Conservation (phyloP, 2,329 filamentous ascomycete species). For the Phaeomoniella chlamydospora region DNA sequence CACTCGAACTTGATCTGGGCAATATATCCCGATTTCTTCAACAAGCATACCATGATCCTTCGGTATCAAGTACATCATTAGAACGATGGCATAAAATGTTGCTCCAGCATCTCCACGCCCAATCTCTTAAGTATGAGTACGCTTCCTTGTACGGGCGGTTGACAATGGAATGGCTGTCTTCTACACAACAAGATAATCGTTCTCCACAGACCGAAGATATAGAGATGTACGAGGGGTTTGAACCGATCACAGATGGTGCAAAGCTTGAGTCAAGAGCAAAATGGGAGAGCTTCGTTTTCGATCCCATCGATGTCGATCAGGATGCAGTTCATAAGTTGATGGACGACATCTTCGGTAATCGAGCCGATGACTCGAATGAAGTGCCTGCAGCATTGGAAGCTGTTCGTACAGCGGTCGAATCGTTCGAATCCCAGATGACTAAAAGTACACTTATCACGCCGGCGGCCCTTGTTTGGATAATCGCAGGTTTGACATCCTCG, state of each 20-base stretch:
- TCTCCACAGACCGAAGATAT: conserved; percentile 11
- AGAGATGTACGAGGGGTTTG: conserved; percentile 14
- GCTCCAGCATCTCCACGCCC: conserved; percentile 15
- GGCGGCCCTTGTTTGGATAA: conserved; percentile 16
- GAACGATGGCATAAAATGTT: conserved; percentile 17
- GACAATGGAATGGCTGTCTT: conserved; percentile 38
- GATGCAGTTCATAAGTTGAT: conserved; percentile 17
- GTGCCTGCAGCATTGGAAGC: conserved; percentile 8
- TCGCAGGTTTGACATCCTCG: conserved; percentile 23
- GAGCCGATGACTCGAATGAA: conserved; percentile 6
- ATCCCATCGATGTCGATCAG: conserved; percentile 18
- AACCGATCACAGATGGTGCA: conserved; percentile 2
- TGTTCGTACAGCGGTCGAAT: conserved; percentile 11
- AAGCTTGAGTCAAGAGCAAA: conserved; percentile 5
- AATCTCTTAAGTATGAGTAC: conserved; percentile 32
- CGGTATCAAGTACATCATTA: conserved; percentile 17
- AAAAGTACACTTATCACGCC: conserved; percentile 17
- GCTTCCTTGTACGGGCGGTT: conserved; percentile 41
- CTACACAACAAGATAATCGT: conserved; percentile 13
- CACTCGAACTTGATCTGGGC: conserved; percentile 5
- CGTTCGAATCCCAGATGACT: conserved; percentile 9
- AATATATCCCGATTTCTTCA: conserved; percentile 20
- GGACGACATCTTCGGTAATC: conserved; percentile 15
- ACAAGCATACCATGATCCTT: conserved; percentile 20
- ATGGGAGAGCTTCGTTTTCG: conserved; percentile 21